These are phyloP conservation scores for Salvia hispanica DNA, from an alignment of 257 asterid genomes.

Conservation along the genomic window DNA sequence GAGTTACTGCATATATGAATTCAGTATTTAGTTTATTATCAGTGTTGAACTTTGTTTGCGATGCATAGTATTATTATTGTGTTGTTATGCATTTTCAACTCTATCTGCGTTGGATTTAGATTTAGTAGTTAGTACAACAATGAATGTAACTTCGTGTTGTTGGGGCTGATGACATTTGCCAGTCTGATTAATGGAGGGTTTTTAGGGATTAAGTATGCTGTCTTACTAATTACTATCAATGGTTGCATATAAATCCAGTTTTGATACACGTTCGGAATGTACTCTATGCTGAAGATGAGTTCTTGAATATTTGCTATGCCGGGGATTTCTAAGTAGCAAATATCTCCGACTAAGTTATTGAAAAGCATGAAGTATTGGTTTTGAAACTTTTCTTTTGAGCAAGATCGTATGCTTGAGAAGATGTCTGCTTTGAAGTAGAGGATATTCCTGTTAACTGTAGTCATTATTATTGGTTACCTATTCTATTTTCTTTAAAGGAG, in stretches of 20 bases:
- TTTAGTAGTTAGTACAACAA: no score
- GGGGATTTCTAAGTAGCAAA: neutral
- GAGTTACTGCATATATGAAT: neutral
- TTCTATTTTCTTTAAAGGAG: neutral
- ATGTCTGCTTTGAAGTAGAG: conserved; percentile 16
- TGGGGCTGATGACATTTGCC: no score
- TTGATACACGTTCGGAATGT: neutral
- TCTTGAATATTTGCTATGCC: neutral
- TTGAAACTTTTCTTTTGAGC: neutral
- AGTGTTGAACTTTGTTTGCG: no score
- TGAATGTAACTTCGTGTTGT: no score
- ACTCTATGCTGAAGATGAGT: neutral
- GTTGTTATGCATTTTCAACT: neutral
- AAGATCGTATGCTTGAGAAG: neutral
- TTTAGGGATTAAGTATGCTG: no score
- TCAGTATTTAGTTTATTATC: no score
- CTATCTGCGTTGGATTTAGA: no score
- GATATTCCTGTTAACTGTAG: conserved; percentile 2
- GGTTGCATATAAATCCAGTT: neutral
- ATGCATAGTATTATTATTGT: no score
- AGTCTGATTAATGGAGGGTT: no score
- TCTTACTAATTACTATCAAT: neutral
- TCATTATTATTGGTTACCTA: neutral
- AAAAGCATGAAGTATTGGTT: neutral
- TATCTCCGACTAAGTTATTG: neutral